phyloP scores from a whole-genome alignment of 148 eudicot species.

The Rhododendron vialii region DNA sequence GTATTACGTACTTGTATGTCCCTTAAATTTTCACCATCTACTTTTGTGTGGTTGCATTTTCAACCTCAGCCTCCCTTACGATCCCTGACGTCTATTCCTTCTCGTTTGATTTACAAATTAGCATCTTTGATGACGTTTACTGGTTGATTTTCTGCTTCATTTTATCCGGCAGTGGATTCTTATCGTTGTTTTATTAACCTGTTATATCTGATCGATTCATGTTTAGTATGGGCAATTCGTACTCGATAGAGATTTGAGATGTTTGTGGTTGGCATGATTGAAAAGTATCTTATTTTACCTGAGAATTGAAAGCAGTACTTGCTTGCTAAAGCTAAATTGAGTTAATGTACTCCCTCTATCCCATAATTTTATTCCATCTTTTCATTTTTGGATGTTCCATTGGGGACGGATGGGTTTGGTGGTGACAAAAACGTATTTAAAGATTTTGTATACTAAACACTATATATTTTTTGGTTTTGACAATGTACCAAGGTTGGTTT shows the following conservation, averaged over 20 bases:
- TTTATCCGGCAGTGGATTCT: background rate
- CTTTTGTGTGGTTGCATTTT: background rate
- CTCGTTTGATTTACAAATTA: background rate
- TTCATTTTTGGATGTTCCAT: no score
- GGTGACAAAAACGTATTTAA: no score
- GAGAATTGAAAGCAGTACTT: background rate
- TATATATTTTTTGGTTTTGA: no score
- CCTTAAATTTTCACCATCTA: background rate
- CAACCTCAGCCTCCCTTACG: background rate
- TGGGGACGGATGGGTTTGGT: no score
- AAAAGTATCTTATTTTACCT: background rate
- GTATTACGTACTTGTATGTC: no score
- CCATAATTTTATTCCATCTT: no score
- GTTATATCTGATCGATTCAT: background rate
- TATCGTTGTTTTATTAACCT: background rate
- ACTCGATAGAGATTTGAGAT: background rate
- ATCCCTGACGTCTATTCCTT: slow-evolving; percentile 2
- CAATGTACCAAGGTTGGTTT: no score
- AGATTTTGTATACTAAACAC: no score
- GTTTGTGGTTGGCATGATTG: background rate
- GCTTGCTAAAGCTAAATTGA: background rate
- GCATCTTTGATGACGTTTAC: background rate
- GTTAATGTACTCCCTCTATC: background rate
- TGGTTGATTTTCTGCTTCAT: background rate
- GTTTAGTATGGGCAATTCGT: background rate